A percentile compares a stretch with the other conserved stretches of the same genome.
Conservation (phyloP, 1,284 basidiomycete species). For the Austroboletus novae-zelandiae region DNA sequence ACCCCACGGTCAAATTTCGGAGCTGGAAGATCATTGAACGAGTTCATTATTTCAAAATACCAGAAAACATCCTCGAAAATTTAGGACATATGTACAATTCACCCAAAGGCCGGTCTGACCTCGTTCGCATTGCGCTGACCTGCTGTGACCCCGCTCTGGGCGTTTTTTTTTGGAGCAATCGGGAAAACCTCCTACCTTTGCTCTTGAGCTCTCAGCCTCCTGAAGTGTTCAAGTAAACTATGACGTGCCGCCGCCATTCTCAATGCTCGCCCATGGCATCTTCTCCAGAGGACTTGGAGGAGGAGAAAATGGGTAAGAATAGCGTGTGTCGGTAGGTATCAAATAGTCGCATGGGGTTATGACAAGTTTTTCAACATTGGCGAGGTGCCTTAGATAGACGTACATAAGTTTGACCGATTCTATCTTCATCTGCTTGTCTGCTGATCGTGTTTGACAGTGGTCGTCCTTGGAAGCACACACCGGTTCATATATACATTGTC, state of each 20-base stretch:
- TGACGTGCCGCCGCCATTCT: constrained; percentile 84
- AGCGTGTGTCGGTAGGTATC: constrained; percentile 41
- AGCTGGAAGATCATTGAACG: constrained; percentile 98
- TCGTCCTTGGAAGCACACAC: constrained; percentile 70
- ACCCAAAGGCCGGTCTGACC: too few relatives aligned
- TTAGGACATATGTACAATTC: too few relatives aligned
- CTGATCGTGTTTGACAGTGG: constrained; percentile 60
- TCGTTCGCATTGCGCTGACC: too few relatives aligned
- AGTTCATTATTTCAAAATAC: too few relatives aligned
- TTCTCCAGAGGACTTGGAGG: constrained; percentile 56
- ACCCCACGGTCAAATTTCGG: constrained; percentile 52
- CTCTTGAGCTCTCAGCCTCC: too few relatives aligned
- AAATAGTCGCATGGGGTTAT: constrained; percentile 99
- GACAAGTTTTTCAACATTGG: constrained; percentile 99
- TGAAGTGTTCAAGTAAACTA: constrained; percentile 92
- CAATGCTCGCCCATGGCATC: constrained; percentile 85
- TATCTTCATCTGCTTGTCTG: neutral
- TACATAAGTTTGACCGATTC: constrained; percentile 45
- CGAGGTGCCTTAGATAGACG: constrained; percentile 93
- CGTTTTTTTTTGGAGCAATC: too few relatives aligned
- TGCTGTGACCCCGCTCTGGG: too few relatives aligned
- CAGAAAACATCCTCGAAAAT: too few relatives aligned
- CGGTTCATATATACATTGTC: constrained; percentile 80
- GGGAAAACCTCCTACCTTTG: too few relatives aligned
- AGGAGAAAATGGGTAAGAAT: constrained; percentile 4